These are phyloP conservation scores for Barnettozyma sp. DNA, from an alignment of 805 yeast species.

Conservation along the genomic window DNA sequence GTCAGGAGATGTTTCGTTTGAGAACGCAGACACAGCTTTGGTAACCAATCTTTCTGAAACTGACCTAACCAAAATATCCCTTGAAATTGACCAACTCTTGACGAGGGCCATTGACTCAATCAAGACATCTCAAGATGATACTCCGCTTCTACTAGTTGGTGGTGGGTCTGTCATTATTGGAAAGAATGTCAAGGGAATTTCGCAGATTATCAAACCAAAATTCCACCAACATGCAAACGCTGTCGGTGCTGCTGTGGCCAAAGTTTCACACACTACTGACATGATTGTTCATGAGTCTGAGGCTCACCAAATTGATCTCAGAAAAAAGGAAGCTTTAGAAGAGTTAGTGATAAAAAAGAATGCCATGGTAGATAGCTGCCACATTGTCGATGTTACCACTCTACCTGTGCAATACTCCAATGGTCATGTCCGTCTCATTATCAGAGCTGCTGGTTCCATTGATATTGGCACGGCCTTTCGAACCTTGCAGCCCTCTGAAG, in stretches of 20 bases:
- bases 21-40: neutral
- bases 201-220: constrained; percentile 36
- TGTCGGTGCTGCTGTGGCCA: constrained; percentile 44
- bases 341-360: constrained; percentile 11
- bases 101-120: constrained; percentile 34
- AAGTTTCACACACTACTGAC: constrained; percentile 26
- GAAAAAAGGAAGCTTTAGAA: constrained; percentile 15
- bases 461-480: constrained; percentile 2
- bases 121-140: constrained; percentile 38
- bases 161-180: constrained; percentile 46
- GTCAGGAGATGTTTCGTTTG: constrained; percentile 12
- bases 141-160: constrained; percentile 40
- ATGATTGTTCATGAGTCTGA: constrained; percentile 3
- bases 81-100: constrained; percentile 22
- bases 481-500: neutral
- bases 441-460: constrained; percentile 17
- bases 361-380: constrained; percentile 8
- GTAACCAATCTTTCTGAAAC: neutral
- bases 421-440: constrained; percentile 13
- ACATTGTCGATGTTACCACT: constrained; percentile 17
- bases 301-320: constrained; percentile 5
- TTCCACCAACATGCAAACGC: constrained; percentile 42
- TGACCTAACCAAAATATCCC: neutral
- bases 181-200: constrained; percentile 32
- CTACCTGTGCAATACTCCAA: constrained; percentile 20